These are phyloP conservation scores for Raffaelea deltoideospora DNA, from an alignment of 2,329 filamentous ascomycete species.

Conservation along the genomic window DNA sequence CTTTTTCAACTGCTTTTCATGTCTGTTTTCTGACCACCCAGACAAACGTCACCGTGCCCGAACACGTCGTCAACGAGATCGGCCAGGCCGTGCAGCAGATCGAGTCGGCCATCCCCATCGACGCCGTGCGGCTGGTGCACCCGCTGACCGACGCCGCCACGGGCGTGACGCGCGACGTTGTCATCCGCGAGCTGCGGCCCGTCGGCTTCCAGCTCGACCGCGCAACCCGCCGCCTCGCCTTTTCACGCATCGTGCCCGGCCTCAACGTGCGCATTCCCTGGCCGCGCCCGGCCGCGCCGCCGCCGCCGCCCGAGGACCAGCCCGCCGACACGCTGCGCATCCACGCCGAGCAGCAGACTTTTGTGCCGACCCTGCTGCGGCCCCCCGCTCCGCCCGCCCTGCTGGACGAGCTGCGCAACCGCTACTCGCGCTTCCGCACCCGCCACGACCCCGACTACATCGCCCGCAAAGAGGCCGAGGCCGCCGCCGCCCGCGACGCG, in stretches of 20 bases:
- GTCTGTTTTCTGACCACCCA: too few relatives aligned
- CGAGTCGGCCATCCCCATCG: constrained; percentile 47
- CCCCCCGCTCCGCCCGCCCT: constrained; percentile 67
- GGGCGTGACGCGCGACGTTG: constrained; percentile 52
- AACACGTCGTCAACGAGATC: constrained; percentile 22
- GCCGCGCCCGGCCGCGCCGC: constrained; percentile 35
- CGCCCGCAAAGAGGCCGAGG: constrained; percentile 25
- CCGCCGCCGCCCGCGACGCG: constrained; percentile 14
- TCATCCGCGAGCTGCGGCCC: constrained; percentile 57
- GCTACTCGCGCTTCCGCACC: constrained; percentile 68
- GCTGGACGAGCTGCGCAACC: constrained; percentile 73
- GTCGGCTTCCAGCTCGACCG: constrained; percentile 34
- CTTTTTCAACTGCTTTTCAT: too few relatives aligned
- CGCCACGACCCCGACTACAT: constrained; percentile 65
- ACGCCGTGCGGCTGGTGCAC: constrained; percentile 67
- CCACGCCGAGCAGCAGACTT: constrained; percentile 60
- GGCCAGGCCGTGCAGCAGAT: constrained; percentile 26
- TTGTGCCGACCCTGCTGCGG: constrained; percentile 59
- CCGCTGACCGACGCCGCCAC: constrained; percentile 53
- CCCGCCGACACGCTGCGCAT: constrained; percentile 59
- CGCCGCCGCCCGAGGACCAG: constrained; percentile 37
- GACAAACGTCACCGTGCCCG: constrained; percentile 23
- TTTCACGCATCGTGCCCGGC: constrained; percentile 50
- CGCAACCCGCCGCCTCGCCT: constrained; percentile 29
- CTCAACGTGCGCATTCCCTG: constrained; percentile 62